Evolutionary conservation across 805 yeast species (phyloP).

Genomic region (Pichia gijzeniarum): DNA sequence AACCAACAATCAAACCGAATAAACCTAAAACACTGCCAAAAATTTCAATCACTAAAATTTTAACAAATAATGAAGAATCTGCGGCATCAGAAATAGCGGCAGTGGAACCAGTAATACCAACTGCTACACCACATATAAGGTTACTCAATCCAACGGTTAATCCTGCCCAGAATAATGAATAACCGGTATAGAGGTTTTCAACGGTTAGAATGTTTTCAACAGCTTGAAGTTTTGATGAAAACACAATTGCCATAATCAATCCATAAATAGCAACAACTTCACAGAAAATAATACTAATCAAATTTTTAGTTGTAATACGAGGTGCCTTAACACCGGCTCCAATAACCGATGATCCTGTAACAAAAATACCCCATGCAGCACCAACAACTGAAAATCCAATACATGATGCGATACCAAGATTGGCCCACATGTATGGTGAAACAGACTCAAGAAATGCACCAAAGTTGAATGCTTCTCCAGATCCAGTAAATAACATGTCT

Average conservation of each 20-base stretch:
- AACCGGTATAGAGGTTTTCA: conserved; percentile 90
- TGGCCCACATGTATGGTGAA: conserved; percentile 97
- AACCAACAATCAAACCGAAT: conserved; percentile 93
- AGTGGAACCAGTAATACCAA: conserved; percentile 97
- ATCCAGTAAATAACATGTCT: conserved; percentile 77
- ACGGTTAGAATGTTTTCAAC: conserved; percentile 67
- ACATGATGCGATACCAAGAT: conserved; percentile 80
- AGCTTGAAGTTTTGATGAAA: conserved; percentile 75
- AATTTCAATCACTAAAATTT: conserved; percentile 93
- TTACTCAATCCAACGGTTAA: conserved; percentile 90
- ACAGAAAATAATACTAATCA: conserved; percentile 95
- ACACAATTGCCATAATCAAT: conserved; percentile 94
- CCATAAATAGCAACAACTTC: conserved; percentile 99
- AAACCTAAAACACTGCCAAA: conserved; percentile 95
- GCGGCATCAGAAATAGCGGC: conserved; percentile 98
- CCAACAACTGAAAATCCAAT: conserved; percentile 94
- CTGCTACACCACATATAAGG: conserved; percentile 93
- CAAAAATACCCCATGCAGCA: conserved; percentile 98
- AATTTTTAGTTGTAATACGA: conserved; percentile 92
- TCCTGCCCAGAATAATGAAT: conserved; percentile 96
- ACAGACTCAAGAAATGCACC: conserved; percentile 80
- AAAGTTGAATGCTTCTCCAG: conserved; percentile 86
- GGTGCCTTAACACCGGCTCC: conserved; percentile 99
- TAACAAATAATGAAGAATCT: conserved; percentile 88
- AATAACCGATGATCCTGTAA: conserved; percentile 87